Evolutionary conservation across 192 early-diverging fungal species (phyloP), one percentile per base, ranked within the genome.

Genomic region (Coemansia sp.): DNA sequence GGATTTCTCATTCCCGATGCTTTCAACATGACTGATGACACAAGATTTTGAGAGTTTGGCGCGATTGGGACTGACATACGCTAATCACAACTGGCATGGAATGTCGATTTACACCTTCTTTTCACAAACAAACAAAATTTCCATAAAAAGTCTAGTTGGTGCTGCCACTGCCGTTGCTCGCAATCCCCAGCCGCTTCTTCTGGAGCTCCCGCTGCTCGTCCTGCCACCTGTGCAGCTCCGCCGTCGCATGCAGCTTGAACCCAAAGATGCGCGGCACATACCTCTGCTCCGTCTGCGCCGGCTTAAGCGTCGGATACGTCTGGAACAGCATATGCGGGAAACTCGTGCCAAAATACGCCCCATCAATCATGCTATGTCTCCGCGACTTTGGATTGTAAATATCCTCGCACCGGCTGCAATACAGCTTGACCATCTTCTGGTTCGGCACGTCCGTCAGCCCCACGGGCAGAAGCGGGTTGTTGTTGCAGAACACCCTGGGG

Each of bases 291-390:
- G 80, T 78, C 62, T 91, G 90, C 4, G 82, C 74, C 9, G 94
- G 95, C 53, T 90, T 69, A 33, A 93, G 78, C 49, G 85, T 80
- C 34, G 93, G 89, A 66, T 94, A 93, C 38, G 89, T 87, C 80
- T 96, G 93, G 64, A 99, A 85, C 37, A 99, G 73, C 84, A 98
- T 91, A 64, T 98, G 95, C 39, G 95, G 95, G 73, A 99, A 90
- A 21, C 90, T 91, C 23, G 93, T 96, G 10, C 95, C 94, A 77
- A 94, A 99, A 62, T 95, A 95, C 4, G 97, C 95, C 19, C 97
- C 95, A 61, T 98, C 97, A 34, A 97, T 88, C 15, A 82, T 73
- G 4, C 82, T 83, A 69, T 99, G 94, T 44, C 89, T 83, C 48
- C 87, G 82, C 51, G 90, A 90, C 61, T 92, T 89, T 48, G 97